Percentiles rank a stretch among this genome's conserved stretches.
Conservation (phyloP, 257 asterid species). For the Gentiana dahurica region DNA sequence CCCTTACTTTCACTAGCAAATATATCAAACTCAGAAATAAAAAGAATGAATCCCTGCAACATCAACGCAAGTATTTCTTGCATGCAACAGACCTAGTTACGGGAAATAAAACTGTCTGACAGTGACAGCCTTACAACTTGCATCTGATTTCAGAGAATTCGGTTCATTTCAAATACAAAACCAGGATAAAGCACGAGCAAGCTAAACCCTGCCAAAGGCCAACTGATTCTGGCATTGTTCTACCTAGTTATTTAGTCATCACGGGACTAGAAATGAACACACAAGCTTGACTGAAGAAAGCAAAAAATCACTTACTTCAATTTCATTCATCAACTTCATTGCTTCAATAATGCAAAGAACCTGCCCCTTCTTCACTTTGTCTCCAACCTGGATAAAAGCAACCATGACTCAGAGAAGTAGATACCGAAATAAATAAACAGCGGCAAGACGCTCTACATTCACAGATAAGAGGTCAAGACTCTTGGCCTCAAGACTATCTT, state of each 20-base stretch:
- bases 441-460: background rate
- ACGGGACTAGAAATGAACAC: background rate
- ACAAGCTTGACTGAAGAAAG: conserved; percentile 6
- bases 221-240: no score
- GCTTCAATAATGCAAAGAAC: conserved; percentile 86
- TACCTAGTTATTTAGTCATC: no score
- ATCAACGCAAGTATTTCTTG: no score
- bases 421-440: background rate
- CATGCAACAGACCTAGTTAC: no score
- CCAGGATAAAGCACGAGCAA: no score
- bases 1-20: no score
- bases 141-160: no score
- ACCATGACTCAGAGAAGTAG: background rate
- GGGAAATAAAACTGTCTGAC: no score
- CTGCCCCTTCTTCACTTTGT: conserved; percentile 86
- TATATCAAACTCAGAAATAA: background rate
- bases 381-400: conserved; percentile 50
- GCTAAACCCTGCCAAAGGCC: no score
- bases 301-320: conserved; percentile 47
- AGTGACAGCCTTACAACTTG: no score
- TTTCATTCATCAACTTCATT: conserved; percentile 95
- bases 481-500: background rate
- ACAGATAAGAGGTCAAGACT: background rate
- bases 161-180: no score
- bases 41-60: no score